Conservation (phyloP, 257 asterid genomes). For the Agastache rugosa region DNA sequence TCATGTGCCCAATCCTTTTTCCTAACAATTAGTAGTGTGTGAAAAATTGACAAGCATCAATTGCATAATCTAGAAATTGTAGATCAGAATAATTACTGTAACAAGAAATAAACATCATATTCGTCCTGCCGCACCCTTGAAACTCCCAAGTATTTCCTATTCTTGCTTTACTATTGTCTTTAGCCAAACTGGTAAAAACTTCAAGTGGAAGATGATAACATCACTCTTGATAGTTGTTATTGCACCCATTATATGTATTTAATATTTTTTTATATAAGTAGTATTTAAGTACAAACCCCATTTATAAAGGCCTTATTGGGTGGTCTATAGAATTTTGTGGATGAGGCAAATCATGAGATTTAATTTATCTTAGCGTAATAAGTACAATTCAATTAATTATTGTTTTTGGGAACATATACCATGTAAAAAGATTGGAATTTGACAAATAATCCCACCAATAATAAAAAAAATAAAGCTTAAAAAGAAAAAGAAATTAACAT, state of each 20-base stretch:
- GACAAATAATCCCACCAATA: no score
- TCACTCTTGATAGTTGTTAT: background rate
- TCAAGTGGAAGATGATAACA: background rate
- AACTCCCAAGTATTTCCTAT: background rate
- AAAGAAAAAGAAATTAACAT: background rate
- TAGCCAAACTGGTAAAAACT: background rate
- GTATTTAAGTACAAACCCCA: no score
- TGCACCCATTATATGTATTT: no score
- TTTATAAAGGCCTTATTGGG: no score
- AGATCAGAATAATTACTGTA: conserved; percentile 9
- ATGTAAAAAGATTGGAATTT: no score
- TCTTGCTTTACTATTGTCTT: conserved; percentile 1
- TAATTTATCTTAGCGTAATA: no score
- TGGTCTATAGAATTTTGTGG: no score
- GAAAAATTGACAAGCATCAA: conserved; percentile 25
- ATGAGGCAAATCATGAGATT: no score
- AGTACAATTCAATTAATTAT: no score
- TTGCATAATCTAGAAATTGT: background rate
- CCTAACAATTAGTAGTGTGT: background rate
- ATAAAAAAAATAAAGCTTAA: no score
- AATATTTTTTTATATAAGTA: no score
- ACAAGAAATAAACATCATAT: background rate
- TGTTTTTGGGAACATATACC: no score
- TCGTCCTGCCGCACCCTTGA: background rate
- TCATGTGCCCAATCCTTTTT: background rate